These are phyloP conservation scores for Aspergillus vadensis DNA, from an alignment of 2,329 filamentous ascomycete species.

Conservation along the genomic window DNA sequence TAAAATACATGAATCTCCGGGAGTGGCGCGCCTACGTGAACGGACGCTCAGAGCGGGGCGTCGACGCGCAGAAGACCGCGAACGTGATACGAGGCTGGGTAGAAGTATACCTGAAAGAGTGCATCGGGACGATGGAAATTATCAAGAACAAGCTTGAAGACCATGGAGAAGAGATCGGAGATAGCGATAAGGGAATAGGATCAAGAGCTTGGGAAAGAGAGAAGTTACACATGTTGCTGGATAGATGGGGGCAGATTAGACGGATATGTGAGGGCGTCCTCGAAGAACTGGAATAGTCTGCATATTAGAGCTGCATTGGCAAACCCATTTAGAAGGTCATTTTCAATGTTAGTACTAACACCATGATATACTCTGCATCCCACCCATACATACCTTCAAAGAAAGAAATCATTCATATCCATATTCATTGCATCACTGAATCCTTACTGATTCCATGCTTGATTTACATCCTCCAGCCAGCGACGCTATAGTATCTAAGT, in stretches of 20 bases:
- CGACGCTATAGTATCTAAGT: too few relatives aligned
- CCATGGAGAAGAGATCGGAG: not conserved
- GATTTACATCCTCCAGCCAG: too few relatives aligned
- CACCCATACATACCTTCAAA: too few relatives aligned
- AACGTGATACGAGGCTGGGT: slow-evolving; percentile 32
- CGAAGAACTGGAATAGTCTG: not conserved
- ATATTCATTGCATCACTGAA: too few relatives aligned
- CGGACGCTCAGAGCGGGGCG: slow-evolving; percentile 22
- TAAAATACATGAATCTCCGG: slow-evolving; percentile 31
- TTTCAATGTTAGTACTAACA: rapidly evolving
- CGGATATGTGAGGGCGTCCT: slow-evolving; percentile 28
- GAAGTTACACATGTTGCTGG: slow-evolving; percentile 23
- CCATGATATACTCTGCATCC: too few relatives aligned
- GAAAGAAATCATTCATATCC: too few relatives aligned
- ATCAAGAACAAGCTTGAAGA: slow-evolving; percentile 4
- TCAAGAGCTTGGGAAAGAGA: slow-evolving; percentile 9
- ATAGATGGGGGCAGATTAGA: slow-evolving; percentile 38
- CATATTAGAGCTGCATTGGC: too few relatives aligned
- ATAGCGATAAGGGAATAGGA: not conserved
- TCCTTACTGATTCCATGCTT: too few relatives aligned
- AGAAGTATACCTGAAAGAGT: slow-evolving; percentile 29
- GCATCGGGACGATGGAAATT: slow-evolving; percentile 19
- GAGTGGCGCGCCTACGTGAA: slow-evolving; percentile 34
- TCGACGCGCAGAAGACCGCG: slow-evolving; percentile 25
- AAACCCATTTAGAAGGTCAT: too few relatives aligned